Base-by-base conservation (phyloP, 23 red algal species). In the Cyanidioschyzon merolae region DNA sequence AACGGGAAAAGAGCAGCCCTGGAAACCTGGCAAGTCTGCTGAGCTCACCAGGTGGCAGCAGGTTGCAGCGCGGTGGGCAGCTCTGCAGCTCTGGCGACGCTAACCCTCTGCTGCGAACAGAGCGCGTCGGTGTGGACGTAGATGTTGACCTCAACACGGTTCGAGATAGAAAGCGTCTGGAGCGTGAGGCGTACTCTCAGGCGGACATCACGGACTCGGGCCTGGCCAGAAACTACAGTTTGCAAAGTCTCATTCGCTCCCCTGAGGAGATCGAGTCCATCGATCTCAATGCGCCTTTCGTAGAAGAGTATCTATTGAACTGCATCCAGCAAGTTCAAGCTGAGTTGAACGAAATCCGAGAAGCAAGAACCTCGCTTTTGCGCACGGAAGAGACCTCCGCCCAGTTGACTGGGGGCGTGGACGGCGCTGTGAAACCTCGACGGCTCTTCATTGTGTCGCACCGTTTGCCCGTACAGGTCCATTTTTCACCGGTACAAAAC, bases 191-290 rank as follows among this genome's bases (percentile, higher is more conserved):
- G 29, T 71, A 32, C 63, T 71, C 63, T 25, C 63, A 71, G 29
- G 63, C 63, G 29, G 63, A 71, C 63, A 27, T 71, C 7, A 27
- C 30, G n/a, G 63, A 71, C 63, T 71, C 63, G 63, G 63, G 63
- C 32, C 63, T 71, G 63, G 63, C 63, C 12, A 7, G 63, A 71
- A 7, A 32, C n/a, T 35, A 71, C 32, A 32, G n/a, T 7, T 15
- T 71, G 12, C n/a, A 71, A 27, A 3, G 21, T 7, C 29, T 35
- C 2, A 25, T 32, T 3, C 3, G 12, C n/a, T 35, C 32, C 12
- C n/a, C 63, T 35, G 63, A 71, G n/a, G 63, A 71, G 21, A 35
- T 71, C n/a, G 63, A 71, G 7, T 7, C 3, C 12, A 15, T 71
- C 63, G 63, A 71, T 27, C 12, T 71, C 16, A 32, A 25, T 7